phyloP scores from a whole-genome alignment of 768 basidiomycete genomes.

The Tricholomella constricta region DNA sequence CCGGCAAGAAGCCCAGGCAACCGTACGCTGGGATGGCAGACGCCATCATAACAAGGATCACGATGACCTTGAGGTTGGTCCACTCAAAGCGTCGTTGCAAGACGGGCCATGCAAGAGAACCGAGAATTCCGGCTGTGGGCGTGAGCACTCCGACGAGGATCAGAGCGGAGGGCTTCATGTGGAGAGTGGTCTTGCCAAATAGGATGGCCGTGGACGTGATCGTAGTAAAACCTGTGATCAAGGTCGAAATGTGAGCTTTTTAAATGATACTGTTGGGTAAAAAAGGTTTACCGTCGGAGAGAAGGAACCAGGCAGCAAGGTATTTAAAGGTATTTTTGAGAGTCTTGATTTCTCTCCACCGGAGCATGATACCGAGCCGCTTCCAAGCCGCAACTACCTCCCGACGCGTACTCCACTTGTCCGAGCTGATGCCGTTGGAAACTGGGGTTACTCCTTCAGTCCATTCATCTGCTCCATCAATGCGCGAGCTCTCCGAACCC shows the following conservation, averaged over 20 bases:
- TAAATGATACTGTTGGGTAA: neutral
- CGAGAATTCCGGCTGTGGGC: constrained; percentile 75
- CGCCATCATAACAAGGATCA: constrained; percentile 66
- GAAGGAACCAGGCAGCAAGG: constrained; percentile 91
- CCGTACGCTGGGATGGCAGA: constrained; percentile 78
- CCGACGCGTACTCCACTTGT: constrained; percentile 44
- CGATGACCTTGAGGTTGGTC: constrained; percentile 69
- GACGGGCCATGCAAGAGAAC: constrained; percentile 79
- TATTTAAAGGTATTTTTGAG: constrained; percentile 87
- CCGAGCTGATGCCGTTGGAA: constrained; percentile 12
- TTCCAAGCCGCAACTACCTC: constrained; percentile 77
- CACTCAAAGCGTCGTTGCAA: constrained; percentile 66
- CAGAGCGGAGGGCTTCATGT: constrained; percentile 77
- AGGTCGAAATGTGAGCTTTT: neutral
- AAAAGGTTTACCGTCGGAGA: constrained; percentile 74
- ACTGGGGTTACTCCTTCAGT: constrained; percentile 20
- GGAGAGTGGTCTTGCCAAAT: constrained; percentile 86
- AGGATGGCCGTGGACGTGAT: constrained; percentile 91
- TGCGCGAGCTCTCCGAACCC: constrained; percentile 22
- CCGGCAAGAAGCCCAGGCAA: constrained; percentile 71
- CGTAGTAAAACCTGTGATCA: constrained; percentile 77
- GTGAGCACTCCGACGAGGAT: constrained; percentile 81
- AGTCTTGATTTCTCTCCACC: constrained; percentile 68
- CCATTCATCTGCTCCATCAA: constrained; percentile 8
- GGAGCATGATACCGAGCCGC: constrained; percentile 73